Evolutionary conservation across 2,329 filamentous ascomycete genomes (phyloP).

Genomic region (Fusarium miscanthi): DNA sequence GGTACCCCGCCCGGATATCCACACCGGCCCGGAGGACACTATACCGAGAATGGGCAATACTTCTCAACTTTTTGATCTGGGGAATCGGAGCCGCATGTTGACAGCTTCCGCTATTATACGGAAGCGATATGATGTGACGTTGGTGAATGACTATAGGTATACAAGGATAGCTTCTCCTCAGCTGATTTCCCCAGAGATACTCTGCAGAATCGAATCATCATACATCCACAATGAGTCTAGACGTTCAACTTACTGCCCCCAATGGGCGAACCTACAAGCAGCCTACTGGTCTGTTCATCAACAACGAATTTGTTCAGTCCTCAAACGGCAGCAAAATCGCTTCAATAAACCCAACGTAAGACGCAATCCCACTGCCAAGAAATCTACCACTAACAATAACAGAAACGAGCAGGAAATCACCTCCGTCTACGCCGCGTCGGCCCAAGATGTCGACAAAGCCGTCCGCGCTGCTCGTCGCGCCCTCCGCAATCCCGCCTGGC

Average conservation of each 20-base stretch:
- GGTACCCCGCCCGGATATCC: not conserved
- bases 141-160: not conserved
- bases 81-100: not conserved
- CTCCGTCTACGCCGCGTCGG: conserved; percentile 47
- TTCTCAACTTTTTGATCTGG: not conserved
- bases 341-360: conserved; percentile 66
- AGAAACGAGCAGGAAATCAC: conserved; percentile 50
- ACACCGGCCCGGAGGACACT: conserved; percentile 16
- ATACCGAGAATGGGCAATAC: conserved; percentile 12
- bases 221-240: conserved; percentile 30
- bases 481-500: conserved; percentile 75
- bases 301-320: conserved; percentile 69
- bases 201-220: not conserved
- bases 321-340: conserved; percentile 66
- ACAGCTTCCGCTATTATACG: not conserved
- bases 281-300: conserved; percentile 79
- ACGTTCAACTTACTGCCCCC: conserved; percentile 49
- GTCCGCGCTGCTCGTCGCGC: conserved; percentile 69
- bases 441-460: conserved; percentile 49
- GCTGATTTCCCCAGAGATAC: not conserved
- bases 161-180: conserved; percentile 19
- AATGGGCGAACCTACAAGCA: conserved; percentile 76
- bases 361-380: not conserved
- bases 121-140: not conserved
- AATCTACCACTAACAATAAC: not conserved